phyloP scores from a whole-genome alignment of 2,329 filamentous ascomycete genomes.

The Aspergillus fumigatiaffinis region DNA sequence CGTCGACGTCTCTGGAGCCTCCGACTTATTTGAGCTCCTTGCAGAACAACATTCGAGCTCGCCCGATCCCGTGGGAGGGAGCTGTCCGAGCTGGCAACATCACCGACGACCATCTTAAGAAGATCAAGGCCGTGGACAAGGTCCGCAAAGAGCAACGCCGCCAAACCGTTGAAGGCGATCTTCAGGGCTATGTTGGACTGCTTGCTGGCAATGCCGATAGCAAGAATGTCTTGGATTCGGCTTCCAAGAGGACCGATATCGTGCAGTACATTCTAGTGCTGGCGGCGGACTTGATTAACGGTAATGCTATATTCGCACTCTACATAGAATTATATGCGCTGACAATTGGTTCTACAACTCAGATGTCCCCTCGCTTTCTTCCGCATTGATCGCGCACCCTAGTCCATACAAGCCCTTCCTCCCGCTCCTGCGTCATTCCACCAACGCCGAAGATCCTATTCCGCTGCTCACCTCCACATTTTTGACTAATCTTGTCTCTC shows the following conservation, averaged over 20 bases:
- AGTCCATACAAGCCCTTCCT: conserved; percentile 73
- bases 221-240: conserved; percentile 77
- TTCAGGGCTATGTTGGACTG: conserved; percentile 73
- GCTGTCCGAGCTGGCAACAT: conserved; percentile 90
- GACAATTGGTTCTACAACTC: conserved; percentile 5
- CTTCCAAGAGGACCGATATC: conserved; percentile 81
- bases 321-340: not conserved
- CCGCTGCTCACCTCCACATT: conserved; percentile 87
- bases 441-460: conserved; percentile 79
- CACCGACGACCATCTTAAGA: conserved; percentile 87
- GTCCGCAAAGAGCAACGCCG: conserved; percentile 86
- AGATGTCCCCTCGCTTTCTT: conserved; percentile 78
- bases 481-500: conserved; percentile 71
- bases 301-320: conserved; percentile 46
- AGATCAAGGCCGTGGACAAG: conserved; percentile 96
- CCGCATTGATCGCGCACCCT: conserved; percentile 68
- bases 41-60: conserved; percentile 93
- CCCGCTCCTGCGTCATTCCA: conserved; percentile 77
- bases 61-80: conserved; percentile 96
- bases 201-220: conserved; percentile 67
- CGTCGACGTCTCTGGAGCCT: conserved; percentile 80
- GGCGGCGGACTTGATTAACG: conserved; percentile 78
- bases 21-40: conserved; percentile 83
- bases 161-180: conserved; percentile 73
- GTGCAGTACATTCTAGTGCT: conserved; percentile 93